Percentiles rank a stretch among this genome's conserved stretches.
phyloP scores from a whole-genome alignment of 331 rosid species.

The Dryas integrifolia region DNA sequence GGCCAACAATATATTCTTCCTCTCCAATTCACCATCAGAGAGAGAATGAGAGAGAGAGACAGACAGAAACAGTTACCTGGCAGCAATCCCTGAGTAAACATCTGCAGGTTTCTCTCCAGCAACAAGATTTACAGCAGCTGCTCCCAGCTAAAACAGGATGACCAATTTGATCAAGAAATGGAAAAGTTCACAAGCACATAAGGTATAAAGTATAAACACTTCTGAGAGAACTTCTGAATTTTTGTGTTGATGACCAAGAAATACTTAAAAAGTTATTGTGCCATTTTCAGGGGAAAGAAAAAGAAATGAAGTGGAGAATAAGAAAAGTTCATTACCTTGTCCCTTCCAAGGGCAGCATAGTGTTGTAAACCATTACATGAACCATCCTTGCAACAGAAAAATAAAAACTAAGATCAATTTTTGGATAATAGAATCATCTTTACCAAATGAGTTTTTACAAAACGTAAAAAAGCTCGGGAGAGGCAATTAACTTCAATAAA shows the following conservation, averaged over 20 bases:
- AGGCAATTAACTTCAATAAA: conserved; percentile 24
- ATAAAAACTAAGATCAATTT: conserved; percentile 15
- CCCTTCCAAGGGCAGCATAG: conserved; percentile 97
- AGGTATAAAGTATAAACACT: neutral
- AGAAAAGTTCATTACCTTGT: conserved; percentile 56
- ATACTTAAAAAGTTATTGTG: neutral
- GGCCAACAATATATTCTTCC: neutral
- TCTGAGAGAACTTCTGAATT: neutral
- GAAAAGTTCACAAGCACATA: neutral
- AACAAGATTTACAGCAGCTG: conserved; percentile 89
- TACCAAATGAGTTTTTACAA: neutral
- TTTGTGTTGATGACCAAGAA: neutral
- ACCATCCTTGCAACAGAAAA: conserved; percentile 68
- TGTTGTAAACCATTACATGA: conserved; percentile 98
- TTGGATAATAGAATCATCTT: neutral
- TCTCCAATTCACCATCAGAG: conserved; percentile 3
- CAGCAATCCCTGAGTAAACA: conserved; percentile 90
- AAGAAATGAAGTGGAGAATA: neutral
- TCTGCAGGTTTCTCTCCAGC: conserved; percentile 82
- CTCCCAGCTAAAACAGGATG: conserved; percentile 60
- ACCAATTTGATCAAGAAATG: neutral
- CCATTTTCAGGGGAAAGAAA: neutral
- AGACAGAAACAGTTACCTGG: conserved; percentile 44
- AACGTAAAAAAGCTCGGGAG: conserved; percentile 18
- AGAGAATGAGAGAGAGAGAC: neutral